These are phyloP conservation scores for Nannochloris sp. DNA, from an alignment of 139 green algal species.

Conservation along the genomic window DNA sequence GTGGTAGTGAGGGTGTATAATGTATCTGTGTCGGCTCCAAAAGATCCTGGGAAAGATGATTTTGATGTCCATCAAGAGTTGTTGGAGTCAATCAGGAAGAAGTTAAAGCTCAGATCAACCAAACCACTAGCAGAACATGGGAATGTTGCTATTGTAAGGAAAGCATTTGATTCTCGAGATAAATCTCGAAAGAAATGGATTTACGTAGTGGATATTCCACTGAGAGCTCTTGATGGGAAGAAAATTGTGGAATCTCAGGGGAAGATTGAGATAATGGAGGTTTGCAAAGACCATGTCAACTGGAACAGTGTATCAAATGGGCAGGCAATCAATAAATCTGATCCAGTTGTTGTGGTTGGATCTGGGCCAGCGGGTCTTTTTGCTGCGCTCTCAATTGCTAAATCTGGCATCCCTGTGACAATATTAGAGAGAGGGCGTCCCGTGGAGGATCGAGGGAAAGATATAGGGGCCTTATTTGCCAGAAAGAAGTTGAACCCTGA, in stretches of 20 bases:
- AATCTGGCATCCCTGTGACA: slow-evolving; percentile 45
- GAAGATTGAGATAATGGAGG: slow-evolving; percentile 10
- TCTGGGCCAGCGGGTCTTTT: slow-evolving; percentile 72
- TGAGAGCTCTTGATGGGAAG: background rate
- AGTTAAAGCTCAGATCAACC: slow-evolving; percentile 4
- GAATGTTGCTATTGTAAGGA: slow-evolving; percentile 36
- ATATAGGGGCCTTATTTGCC: slow-evolving; percentile 74
- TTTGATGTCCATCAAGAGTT: slow-evolving; percentile 23
- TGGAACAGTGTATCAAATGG: slow-evolving; percentile 5
- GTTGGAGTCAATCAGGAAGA: slow-evolving; percentile 10
- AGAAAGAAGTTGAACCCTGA: slow-evolving; percentile 48
- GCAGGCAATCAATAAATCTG: background rate
- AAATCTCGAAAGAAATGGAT: slow-evolving; percentile 30
- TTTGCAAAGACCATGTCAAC: background rate
- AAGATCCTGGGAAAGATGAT: slow-evolving; percentile 56
- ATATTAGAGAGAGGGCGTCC: slow-evolving; percentile 70
- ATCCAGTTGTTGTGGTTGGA: slow-evolving; percentile 38
- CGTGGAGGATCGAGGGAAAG: slow-evolving; percentile 61
- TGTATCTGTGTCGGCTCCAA: slow-evolving; percentile 24
- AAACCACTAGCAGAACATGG: background rate
- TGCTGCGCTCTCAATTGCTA: slow-evolving; percentile 59
- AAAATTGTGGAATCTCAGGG: slow-evolving; percentile 2
- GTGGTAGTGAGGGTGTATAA: slow-evolving; percentile 24
- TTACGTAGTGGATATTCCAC: slow-evolving; percentile 58
- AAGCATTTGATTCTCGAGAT: slow-evolving; percentile 43